Base-by-base conservation (phyloP, 768 basidiomycete genomes). In the Amanita rimosa region DNA sequence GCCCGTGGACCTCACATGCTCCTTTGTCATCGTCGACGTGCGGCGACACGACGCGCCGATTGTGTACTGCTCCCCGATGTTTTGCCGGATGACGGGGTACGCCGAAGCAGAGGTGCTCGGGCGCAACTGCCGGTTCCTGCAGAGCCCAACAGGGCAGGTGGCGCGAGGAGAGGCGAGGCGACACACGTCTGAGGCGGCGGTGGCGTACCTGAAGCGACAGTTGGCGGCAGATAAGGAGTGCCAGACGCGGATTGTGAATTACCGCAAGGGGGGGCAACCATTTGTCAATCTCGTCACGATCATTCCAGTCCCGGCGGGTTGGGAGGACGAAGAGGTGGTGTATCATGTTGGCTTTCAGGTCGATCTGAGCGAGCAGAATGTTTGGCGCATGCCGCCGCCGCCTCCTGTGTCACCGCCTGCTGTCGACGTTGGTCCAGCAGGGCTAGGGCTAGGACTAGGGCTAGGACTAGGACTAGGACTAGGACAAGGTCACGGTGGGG, bases 331-430 rank as follows among this genome's bases (percentile, higher is more conserved):
- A 47, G 84, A 94, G 39, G 73, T 88, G 35, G 81, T 79, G 7
- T 95, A 85, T 61, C 85, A 89, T 57, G 83, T 99, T 44, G 96
- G 96, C 0, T 98, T 99, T 71, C 93, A 99, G 65, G 86, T 96
- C 48, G 91, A 97, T 64, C 70, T 99, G 43, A 81, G 81, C 27
- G 27, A 27, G 27, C 27, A 27, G 27, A 27, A 27, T 27, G 27
- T 27, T 7, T 27, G 27, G 27, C 27, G 27, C 7, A 27, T 27
- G 27, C 27, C 27, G 1, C 27, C 22, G 22, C 22, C 22, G 22
- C 3, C 22, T 2, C 22, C 22, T 24, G 22, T 24, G 22, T n/a
- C n/a, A n/a, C n/a, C n/a, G n/a, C n/a, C n/a, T n/a, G n/a, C n/a
- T n/a, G n/a, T n/a, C n/a, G n/a, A n/a, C n/a, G n/a, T n/a, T n/a